phyloP scores from a whole-genome alignment of 805 yeast genomes.

The Blastobotrys parvus region DNA sequence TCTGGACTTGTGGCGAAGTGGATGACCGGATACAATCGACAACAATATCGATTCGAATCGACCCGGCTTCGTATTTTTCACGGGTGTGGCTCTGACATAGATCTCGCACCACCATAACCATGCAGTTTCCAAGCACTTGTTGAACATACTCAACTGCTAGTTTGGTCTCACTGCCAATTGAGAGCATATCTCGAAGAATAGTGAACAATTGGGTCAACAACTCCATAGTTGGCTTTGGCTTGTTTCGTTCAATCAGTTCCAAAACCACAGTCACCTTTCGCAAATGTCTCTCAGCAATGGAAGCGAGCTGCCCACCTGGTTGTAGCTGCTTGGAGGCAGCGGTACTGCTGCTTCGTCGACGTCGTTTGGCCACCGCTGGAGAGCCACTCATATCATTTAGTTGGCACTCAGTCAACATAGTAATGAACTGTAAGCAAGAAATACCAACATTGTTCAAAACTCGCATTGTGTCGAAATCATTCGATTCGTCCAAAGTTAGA shows the following conservation, averaged over 20 bases:
- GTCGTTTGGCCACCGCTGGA: constrained; percentile 50
- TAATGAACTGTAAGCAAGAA: constrained; percentile 47
- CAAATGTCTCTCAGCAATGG: constrained; percentile 69
- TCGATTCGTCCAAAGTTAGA: constrained; percentile 36
- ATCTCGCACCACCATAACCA: constrained; percentile 57
- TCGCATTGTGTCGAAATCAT: constrained; percentile 36
- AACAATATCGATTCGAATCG: constrained; percentile 79
- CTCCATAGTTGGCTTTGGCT: constrained; percentile 19
- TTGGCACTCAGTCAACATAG: constrained; percentile 51
- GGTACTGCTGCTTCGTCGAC: constrained; percentile 62
- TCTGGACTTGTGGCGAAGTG: constrained; percentile 90
- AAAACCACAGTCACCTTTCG: constrained; percentile 68
- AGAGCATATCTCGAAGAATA: constrained; percentile 32
- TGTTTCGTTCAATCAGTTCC: constrained; percentile 61
- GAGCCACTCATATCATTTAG: constrained; percentile 34
- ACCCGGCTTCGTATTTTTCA: constrained; percentile 45
- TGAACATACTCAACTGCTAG: constrained; percentile 86
- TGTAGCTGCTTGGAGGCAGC: constrained; percentile 54
- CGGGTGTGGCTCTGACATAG: constrained; percentile 28
- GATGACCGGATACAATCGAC: constrained; percentile 88
- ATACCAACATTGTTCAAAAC: constrained; percentile 48
- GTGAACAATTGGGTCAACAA: constrained; percentile 28
- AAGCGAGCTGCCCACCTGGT: constrained; percentile 51
- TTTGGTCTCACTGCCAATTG: constrained; percentile 84
- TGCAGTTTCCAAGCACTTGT: constrained; percentile 81